These are phyloP conservation scores for Grigorovia yakushimaensis DNA, from an alignment of 805 yeast genomes.

Conservation along the genomic window DNA sequence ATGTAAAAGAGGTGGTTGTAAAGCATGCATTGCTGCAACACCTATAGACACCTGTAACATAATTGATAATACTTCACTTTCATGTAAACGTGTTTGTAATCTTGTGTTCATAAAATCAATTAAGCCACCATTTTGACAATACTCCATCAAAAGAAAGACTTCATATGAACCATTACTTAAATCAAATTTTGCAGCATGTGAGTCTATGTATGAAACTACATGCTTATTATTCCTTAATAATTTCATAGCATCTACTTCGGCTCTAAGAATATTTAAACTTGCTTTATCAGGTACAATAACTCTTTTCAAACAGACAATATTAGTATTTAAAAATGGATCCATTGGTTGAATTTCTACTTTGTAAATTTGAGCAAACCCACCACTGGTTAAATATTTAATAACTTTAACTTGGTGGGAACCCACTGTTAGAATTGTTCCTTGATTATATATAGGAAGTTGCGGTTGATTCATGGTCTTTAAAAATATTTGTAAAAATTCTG, in stretches of 20 bases:
- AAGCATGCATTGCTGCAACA: slow-evolving; percentile 67
- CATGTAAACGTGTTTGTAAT: slow-evolving; percentile 54
- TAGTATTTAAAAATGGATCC: slow-evolving; percentile 38
- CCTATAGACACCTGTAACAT: slow-evolving; percentile 65
- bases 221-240: slow-evolving; percentile 66
- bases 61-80: slow-evolving; percentile 56
- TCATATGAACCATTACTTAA: slow-evolving; percentile 51
- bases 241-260: slow-evolving; percentile 97
- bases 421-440: slow-evolving; percentile 72
- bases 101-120: slow-evolving; percentile 75
- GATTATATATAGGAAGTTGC: slow-evolving; percentile 53
- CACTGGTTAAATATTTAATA: slow-evolving; percentile 68
- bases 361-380: slow-evolving; percentile 95
- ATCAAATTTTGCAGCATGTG: slow-evolving; percentile 76
- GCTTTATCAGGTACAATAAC: slow-evolving; percentile 92
- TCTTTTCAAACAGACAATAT: slow-evolving; percentile 75
- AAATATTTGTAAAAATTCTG: background rate
- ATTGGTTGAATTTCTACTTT: slow-evolving; percentile 60
- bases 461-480: slow-evolving; percentile 32
- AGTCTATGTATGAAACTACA: slow-evolving; percentile 86
- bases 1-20: slow-evolving; percentile 63
- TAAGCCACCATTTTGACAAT: slow-evolving; percentile 63
- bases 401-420: slow-evolving; percentile 73
- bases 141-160: slow-evolving; percentile 73
- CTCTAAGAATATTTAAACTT: slow-evolving; percentile 70